Percentiles rank a stretch among this genome's conserved stretches.
phyloP scores from a whole-genome alignment of 441 rosid species.

The Sinapis alba region DNA sequence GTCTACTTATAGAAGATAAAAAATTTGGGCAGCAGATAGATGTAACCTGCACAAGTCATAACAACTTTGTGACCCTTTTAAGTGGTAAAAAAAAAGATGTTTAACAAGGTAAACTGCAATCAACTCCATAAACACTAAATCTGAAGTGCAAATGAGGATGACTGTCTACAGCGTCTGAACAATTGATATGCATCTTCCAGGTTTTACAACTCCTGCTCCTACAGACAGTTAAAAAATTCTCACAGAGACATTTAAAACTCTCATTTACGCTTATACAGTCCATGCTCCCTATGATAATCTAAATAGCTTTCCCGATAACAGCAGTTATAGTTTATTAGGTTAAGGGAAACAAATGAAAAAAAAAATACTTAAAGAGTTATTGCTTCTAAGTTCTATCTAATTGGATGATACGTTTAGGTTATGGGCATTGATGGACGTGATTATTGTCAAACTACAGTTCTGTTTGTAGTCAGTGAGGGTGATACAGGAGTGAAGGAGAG shows the following conservation, averaged over 20 bases:
- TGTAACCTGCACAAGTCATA: not conserved
- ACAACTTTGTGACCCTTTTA: not conserved
- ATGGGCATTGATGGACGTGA: no score
- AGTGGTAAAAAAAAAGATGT: not conserved
- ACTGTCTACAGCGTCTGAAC: not conserved
- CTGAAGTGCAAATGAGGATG: not conserved
- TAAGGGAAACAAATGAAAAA: not conserved
- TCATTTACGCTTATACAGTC: not conserved
- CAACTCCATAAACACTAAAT: not conserved
- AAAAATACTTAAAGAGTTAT: not conserved
- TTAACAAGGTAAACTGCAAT: not conserved
- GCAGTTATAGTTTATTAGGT: not conserved
- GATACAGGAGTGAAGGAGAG: not conserved
- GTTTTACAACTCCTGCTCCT: not conserved
- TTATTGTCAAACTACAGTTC: no score
- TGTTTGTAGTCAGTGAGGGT: no score
- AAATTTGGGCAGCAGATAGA: not conserved
- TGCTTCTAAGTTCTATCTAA: not conserved
- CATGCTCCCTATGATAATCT: not conserved
- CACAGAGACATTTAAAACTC: not conserved
- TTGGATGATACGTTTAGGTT: not conserved
- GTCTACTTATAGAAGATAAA: not conserved
- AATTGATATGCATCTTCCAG: not conserved
- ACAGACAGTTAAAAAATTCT: not conserved
- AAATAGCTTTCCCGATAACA: not conserved